phyloP scores from a whole-genome alignment of 2,329 filamentous ascomycete genomes.

The Furcasterigmium sp. region DNA sequence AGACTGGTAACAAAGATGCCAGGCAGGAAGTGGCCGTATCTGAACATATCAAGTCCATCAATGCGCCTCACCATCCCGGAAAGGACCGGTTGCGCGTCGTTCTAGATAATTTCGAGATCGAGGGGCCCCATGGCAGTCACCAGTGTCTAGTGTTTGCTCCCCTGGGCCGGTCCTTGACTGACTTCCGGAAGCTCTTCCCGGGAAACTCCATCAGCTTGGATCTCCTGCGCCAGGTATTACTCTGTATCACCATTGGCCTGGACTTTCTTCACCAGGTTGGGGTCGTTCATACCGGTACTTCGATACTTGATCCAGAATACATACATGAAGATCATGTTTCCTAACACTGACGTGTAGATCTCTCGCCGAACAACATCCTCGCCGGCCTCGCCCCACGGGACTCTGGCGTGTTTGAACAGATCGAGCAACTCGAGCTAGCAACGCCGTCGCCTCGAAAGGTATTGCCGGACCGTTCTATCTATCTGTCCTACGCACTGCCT shows the following conservation, averaged over 20 bases:
- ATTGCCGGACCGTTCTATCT: slow-evolving; percentile 32
- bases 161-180: too few relatives aligned
- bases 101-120: too few relatives aligned
- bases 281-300: slow-evolving; percentile 28
- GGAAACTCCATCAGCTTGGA: slow-evolving; percentile 30
- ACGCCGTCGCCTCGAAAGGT: slow-evolving; percentile 36
- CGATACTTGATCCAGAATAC: not conserved
- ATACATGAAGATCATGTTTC: too few relatives aligned
- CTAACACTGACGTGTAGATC: slow-evolving; percentile 20
- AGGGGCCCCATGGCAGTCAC: too few relatives aligned
- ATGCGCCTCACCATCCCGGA: slow-evolving; percentile 24
- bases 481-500: slow-evolving; percentile 32
- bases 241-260: slow-evolving; percentile 33
- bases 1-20: slow-evolving; percentile 7
- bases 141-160: too few relatives aligned
- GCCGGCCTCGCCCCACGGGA: slow-evolving; percentile 31
- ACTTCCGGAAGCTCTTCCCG: too few relatives aligned
- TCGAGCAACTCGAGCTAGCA: slow-evolving; percentile 32
- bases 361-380: slow-evolving; percentile 28
- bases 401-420: slow-evolving; percentile 27
- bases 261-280: slow-evolving; percentile 42
- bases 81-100: too few relatives aligned
- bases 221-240: slow-evolving; percentile 29
- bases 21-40: slow-evolving; percentile 25
- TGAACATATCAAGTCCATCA: slow-evolving; percentile 16